Conservation (phyloP, 768 basidiomycete genomes). For the Suillus subluteus region DNA sequence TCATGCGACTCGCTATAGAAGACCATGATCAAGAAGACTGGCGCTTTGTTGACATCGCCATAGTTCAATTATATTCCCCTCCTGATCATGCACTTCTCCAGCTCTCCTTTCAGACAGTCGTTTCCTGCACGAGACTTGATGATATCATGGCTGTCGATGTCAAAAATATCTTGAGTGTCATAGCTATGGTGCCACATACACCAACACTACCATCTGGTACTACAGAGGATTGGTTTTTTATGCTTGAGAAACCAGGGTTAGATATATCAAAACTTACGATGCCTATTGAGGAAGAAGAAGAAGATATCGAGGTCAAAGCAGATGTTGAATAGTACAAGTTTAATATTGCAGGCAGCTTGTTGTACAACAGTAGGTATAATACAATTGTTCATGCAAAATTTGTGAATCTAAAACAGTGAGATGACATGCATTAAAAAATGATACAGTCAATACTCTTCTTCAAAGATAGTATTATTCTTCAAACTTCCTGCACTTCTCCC, state of each 20-base stretch:
- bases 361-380: not conserved
- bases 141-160: slow-evolving; percentile 21
- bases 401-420: too few relatives aligned
- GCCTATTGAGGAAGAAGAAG: slow-evolving; percentile 3
- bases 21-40: not conserved
- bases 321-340: not conserved
- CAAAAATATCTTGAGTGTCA: slow-evolving; percentile 19
- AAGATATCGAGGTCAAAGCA: too few relatives aligned
- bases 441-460: too few relatives aligned
- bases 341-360: too few relatives aligned
- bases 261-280: not conserved
- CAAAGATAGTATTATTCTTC: too few relatives aligned
- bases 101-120: slow-evolving; percentile 22
- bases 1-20: not conserved
- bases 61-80: slow-evolving; percentile 25
- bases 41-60: slow-evolving; percentile 13
- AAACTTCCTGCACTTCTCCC: too few relatives aligned
- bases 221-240: not conserved
- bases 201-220: not conserved
- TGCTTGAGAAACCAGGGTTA: slow-evolving; percentile 9
- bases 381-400: not conserved
- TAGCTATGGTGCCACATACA: slow-evolving; percentile 30
- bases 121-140: slow-evolving; percentile 21
- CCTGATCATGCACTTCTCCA: slow-evolving; percentile 22
- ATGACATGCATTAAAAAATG: too few relatives aligned